phyloP scores from a whole-genome alignment of 148 eudicot species.

The Persicaria tinctoria region DNA sequence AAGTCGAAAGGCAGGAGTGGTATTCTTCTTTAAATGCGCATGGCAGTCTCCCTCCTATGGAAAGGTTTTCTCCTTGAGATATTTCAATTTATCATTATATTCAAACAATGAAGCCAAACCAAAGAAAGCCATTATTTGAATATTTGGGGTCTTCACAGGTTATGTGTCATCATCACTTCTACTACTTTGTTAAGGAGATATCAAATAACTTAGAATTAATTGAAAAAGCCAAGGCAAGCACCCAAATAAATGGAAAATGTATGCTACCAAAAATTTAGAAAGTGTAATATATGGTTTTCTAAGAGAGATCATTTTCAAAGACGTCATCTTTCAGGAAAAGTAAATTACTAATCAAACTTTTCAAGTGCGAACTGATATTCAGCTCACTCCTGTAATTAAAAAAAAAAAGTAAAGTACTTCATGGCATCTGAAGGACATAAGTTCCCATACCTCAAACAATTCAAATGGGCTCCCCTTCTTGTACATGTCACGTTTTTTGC shows the following conservation, averaged over 20 bases:
- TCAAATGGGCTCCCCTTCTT: constrained; percentile 73
- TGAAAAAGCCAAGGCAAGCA: neutral
- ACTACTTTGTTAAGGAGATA: constrained; percentile 7
- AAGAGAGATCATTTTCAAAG: neutral
- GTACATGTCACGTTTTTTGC: constrained; percentile 47
- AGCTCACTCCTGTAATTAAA: neutral
- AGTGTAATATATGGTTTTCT: neutral
- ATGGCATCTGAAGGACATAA: neutral
- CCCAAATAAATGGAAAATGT: too few species aligned
- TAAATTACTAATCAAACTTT: neutral
- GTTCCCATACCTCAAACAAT: constrained; percentile 58
- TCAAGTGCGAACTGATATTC: neutral
- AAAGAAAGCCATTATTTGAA: too few species aligned
- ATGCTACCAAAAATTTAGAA: too few species aligned
- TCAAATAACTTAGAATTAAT: neutral
- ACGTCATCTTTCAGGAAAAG: neutral
- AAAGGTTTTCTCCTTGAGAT: too few species aligned
- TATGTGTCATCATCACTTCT: neutral
- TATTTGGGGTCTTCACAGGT: too few species aligned
- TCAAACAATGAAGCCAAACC: too few species aligned
- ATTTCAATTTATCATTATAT: too few species aligned
- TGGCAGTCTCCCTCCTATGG: too few species aligned
- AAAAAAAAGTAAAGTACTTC: neutral
- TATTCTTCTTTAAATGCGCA: too few species aligned
- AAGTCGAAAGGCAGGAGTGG: too few species aligned